These are phyloP conservation scores for Blakeslea trispora DNA, from an alignment of 371 early-diverging fungal species.

Conservation along the genomic window DNA sequence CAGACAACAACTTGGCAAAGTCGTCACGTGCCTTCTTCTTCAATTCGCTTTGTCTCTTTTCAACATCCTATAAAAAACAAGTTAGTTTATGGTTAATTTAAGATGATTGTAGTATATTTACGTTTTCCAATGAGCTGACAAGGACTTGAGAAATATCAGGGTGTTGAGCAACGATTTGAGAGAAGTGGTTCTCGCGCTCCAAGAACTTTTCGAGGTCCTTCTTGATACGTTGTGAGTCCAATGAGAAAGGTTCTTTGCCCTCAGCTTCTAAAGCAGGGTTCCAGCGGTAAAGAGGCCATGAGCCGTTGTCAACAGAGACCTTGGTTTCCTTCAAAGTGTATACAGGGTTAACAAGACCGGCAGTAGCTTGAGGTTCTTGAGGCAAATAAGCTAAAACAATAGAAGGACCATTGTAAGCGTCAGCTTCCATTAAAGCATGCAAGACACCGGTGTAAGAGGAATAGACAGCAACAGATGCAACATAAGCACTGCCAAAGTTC, in stretches of 20 bases:
- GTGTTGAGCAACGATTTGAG: constrained; percentile 64
- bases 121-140: constrained; percentile 52
- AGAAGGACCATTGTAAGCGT: constrained; percentile 87
- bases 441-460: constrained; percentile 86
- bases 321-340: constrained; percentile 86
- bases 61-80: constrained; percentile 39
- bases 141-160: constrained; percentile 63
- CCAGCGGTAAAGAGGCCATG: constrained; percentile 96
- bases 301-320: constrained; percentile 84
- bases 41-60: constrained; percentile 54
- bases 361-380: constrained; percentile 39
- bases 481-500: constrained; percentile 87
- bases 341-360: constrained; percentile 39
- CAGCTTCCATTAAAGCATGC: constrained; percentile 87
- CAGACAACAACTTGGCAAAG: constrained; percentile 66
- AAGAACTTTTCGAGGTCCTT: constrained; percentile 80
- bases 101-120: constrained; percentile 18
- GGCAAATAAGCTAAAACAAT: constrained; percentile 89
- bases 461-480: constrained; percentile 88
- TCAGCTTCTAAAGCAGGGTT: constrained; percentile 69
- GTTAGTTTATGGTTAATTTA: background rate
- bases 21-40: constrained; percentile 62
- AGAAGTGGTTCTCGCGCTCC: constrained; percentile 80
- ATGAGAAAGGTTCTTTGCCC: constrained; percentile 68
- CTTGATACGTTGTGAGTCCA: constrained; percentile 87